These are phyloP conservation scores for Penicillium coffeae DNA, from an alignment of 495 filamentous ascomycete species.

Conservation along the genomic window DNA sequence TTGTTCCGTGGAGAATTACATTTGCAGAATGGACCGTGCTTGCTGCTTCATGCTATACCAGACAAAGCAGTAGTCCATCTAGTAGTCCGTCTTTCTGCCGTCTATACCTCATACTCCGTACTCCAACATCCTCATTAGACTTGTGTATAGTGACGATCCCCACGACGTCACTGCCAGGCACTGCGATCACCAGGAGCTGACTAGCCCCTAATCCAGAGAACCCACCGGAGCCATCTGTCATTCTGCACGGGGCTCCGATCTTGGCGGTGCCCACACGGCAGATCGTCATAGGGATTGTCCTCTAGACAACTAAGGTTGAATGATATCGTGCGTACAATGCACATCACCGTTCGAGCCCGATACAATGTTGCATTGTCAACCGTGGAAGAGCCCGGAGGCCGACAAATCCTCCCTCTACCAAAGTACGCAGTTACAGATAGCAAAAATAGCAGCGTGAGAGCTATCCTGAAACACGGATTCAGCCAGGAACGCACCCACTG, in stretches of 20 bases:
- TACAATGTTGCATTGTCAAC: neutral
- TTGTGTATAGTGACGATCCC: neutral
- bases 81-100: too few species aligned
- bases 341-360: constrained; percentile 14
- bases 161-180: neutral
- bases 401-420: constrained; percentile 3
- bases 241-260: constrained; percentile 37
- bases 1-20: too few species aligned
- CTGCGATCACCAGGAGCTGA: neutral
- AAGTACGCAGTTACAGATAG: neutral
- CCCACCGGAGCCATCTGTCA: constrained; percentile 29
- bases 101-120: neutral
- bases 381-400: neutral
- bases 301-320: constrained; percentile 24
- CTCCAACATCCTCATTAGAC: neutral
- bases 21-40: too few species aligned
- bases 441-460: too few species aligned
- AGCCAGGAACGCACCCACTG: too few species aligned
- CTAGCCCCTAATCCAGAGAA: constrained; percentile 13
- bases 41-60: too few species aligned
- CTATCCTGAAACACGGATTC: neutral
- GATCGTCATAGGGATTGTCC: constrained; percentile 36
- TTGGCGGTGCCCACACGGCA: constrained; percentile 43
- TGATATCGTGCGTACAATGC: constrained; percentile 5
- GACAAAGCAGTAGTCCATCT: too few species aligned